Conservation (phyloP, 306 rosid genomes). For the Vigna reflexopilosa region DNA sequence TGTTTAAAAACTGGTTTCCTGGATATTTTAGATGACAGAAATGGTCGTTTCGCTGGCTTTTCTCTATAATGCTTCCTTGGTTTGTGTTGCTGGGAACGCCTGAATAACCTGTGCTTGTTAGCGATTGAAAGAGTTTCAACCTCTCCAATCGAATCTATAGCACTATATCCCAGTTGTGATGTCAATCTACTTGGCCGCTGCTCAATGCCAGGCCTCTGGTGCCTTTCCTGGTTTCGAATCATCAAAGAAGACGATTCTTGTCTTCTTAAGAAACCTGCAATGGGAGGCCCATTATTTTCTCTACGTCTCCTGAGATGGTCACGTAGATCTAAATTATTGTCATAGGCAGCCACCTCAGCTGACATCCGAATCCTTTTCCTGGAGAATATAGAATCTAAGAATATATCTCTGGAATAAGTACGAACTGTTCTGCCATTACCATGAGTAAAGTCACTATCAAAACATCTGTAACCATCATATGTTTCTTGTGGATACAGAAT, state of each 20-base stretch:
- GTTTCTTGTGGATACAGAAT: constrained; percentile 54
- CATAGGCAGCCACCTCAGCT: constrained; percentile 50
- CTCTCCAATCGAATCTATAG: constrained; percentile 44
- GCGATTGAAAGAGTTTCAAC: constrained; percentile 48
- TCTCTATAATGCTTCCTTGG: constrained; percentile 57
- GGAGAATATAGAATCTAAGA: constrained; percentile 60
- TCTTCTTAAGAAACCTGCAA: constrained; percentile 55
- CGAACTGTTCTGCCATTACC: constrained; percentile 46
- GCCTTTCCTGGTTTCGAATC: constrained; percentile 46
- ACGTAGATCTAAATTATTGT: constrained; percentile 63
- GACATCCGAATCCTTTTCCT: constrained; percentile 58
- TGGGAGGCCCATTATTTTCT: constrained; percentile 45
- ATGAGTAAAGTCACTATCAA: constrained; percentile 47
- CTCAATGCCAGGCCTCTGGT: constrained; percentile 44
- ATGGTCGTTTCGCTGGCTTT: constrained; percentile 43
- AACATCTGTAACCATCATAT: constrained; percentile 46
- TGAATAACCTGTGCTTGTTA: constrained; percentile 46
- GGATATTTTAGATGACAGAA: constrained; percentile 49
- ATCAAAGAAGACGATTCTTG: constrained; percentile 52
- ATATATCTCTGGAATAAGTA: constrained; percentile 50
- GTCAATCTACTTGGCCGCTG: constrained; percentile 52
- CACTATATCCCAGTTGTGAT: constrained; percentile 53
- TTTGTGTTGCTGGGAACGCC: constrained; percentile 56
- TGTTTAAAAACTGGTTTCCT: constrained; percentile 53
- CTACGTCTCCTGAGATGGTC: constrained; percentile 68